Conservation (phyloP, 179 eudicot species). For the Amaranthus tricolor region DNA sequence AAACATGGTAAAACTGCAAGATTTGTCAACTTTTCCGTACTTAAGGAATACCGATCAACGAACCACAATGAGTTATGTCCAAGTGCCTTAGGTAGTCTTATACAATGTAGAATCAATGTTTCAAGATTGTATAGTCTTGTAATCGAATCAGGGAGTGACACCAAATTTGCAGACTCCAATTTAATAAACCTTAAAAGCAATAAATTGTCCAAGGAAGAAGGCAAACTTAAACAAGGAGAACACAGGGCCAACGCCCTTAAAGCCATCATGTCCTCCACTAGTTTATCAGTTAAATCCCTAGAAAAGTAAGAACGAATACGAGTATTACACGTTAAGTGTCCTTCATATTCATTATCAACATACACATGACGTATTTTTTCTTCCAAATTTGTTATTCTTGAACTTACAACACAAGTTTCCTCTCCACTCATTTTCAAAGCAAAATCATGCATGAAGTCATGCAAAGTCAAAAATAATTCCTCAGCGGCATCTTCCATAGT, state of each 20-base stretch:
- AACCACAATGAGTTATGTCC: background rate
- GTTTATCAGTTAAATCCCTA: background rate
- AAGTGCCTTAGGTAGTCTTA: background rate
- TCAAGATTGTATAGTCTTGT: background rate
- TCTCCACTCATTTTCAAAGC: background rate
- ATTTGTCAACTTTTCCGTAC: background rate
- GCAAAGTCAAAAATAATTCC: background rate
- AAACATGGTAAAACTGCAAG: too few relatives aligned
- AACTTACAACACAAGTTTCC: background rate
- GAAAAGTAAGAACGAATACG: background rate
- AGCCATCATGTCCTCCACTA: background rate
- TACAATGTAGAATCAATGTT: background rate
- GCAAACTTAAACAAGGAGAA: too few relatives aligned
- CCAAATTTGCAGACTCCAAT: background rate
- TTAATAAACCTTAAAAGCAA: conserved; percentile 15
- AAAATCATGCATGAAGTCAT: conserved; percentile 20
- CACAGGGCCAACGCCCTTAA: background rate
- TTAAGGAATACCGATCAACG: conserved; percentile 3
- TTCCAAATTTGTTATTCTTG: too few relatives aligned
- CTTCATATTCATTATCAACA: background rate
- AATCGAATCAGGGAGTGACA: background rate
- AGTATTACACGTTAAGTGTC: too few relatives aligned
- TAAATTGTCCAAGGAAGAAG: background rate
- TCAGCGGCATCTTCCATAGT: background rate
- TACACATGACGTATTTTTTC: background rate